Conservation (phyloP, 495 filamentous ascomycete species). For the Penicillium soppii region DNA sequence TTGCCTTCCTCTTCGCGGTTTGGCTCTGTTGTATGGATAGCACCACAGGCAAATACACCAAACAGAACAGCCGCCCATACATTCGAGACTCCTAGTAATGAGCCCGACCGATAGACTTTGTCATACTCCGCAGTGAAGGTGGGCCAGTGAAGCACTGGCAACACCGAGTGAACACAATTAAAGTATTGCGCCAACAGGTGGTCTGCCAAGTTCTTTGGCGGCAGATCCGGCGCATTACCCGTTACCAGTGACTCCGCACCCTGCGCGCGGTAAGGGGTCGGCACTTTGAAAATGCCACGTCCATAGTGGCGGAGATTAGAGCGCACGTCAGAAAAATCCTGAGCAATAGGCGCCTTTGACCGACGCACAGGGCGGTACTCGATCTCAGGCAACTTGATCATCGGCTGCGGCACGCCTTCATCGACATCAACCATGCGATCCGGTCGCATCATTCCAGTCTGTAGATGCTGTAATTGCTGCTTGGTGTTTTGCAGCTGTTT, state of each 20-base stretch:
- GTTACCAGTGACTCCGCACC: slow-evolving; percentile 50
- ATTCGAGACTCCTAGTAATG: slow-evolving; percentile 61
- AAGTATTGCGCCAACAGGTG: slow-evolving; percentile 76
- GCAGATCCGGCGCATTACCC: slow-evolving; percentile 62
- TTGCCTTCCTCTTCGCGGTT: slow-evolving; percentile 61
- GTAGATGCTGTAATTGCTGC: slow-evolving; percentile 69
- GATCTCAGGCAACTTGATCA: slow-evolving; percentile 70
- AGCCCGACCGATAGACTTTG: slow-evolving; percentile 66
- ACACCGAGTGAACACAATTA: slow-evolving; percentile 69
- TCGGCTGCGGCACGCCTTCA: slow-evolving; percentile 52
- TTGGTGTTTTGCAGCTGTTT: slow-evolving; percentile 78
- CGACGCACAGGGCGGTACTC: slow-evolving; percentile 61
- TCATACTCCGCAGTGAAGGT: slow-evolving; percentile 77
- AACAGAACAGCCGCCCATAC: slow-evolving; percentile 84
- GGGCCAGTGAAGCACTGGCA: slow-evolving; percentile 90
- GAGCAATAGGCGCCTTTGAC: slow-evolving; percentile 55
- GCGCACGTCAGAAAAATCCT: slow-evolving; percentile 70
- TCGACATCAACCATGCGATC: slow-evolving; percentile 61
- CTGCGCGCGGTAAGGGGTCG: slow-evolving; percentile 66
- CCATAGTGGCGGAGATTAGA: slow-evolving; percentile 72
- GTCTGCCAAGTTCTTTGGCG: slow-evolving; percentile 69
- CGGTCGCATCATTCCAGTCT: slow-evolving; percentile 46
- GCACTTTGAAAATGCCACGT: slow-evolving; percentile 78
- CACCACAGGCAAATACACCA: slow-evolving; percentile 79
- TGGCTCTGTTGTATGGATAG: slow-evolving; percentile 66